Conservation (phyloP, 768 basidiomycete species). For the Russula emetica region DNA sequence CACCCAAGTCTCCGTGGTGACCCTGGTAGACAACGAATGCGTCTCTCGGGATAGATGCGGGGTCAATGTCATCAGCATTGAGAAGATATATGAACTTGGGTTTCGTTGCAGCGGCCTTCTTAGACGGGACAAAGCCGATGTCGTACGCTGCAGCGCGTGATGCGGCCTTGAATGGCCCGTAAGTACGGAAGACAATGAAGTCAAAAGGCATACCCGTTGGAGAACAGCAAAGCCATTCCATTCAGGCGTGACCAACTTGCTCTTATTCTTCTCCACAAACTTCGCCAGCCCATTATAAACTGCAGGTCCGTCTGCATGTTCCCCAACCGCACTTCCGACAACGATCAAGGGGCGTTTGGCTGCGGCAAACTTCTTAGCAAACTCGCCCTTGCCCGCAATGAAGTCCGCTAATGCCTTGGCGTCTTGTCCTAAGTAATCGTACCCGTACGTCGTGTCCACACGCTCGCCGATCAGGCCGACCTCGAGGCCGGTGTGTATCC, state of each 20-base stretch:
- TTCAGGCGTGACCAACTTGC: slow-evolving; percentile 71
- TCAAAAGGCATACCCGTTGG: slow-evolving; percentile 66
- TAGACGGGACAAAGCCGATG: slow-evolving; percentile 85
- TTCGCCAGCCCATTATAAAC: slow-evolving; percentile 73
- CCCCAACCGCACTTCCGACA: slow-evolving; percentile 80
- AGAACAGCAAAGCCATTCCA: slow-evolving; percentile 96
- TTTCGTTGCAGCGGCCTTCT: slow-evolving; percentile 64
- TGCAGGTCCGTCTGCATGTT: slow-evolving; percentile 79
- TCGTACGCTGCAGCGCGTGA: slow-evolving; percentile 95
- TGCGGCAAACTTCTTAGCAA: slow-evolving; percentile 79
- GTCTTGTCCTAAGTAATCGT: slow-evolving; percentile 81
- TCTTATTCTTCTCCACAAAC: slow-evolving; percentile 76
- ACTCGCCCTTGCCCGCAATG: slow-evolving; percentile 68
- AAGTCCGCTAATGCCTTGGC: slow-evolving; percentile 74
- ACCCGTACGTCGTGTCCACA: slow-evolving; percentile 88
- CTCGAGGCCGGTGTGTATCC: slow-evolving; percentile 82
- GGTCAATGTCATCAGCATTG: slow-evolving; percentile 92
- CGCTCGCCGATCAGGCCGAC: slow-evolving; percentile 88
- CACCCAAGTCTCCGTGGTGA: slow-evolving; percentile 95
- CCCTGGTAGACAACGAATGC: slow-evolving; percentile 99
- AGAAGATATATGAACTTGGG: slow-evolving; percentile 97
- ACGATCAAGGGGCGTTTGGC: slow-evolving; percentile 93
- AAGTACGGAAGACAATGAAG: slow-evolving; percentile 8
- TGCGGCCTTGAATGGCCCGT: slow-evolving; percentile 52
- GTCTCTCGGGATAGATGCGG: slow-evolving; percentile 78